phyloP scores from a whole-genome alignment of 2,329 filamentous ascomycete species.

The Penicillium sp. region DNA sequence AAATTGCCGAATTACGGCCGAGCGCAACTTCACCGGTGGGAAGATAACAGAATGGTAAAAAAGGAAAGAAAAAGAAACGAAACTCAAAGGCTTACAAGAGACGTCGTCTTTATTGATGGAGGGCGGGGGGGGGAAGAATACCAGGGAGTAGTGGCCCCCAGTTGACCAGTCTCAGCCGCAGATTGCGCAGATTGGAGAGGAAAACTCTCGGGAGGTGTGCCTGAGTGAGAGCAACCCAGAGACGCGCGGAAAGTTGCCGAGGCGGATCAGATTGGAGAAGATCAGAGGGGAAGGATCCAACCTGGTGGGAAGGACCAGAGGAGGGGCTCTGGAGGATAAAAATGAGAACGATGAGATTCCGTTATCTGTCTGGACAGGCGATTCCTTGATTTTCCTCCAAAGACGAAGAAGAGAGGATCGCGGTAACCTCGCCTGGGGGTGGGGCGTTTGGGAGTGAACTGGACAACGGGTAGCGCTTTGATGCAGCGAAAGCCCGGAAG shows the following conservation, averaged over 20 bases:
- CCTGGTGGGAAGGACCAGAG: not conserved
- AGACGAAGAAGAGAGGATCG: constrained; percentile 5
- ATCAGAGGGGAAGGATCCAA: not conserved
- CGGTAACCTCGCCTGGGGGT: constrained; percentile 22
- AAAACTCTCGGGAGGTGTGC: not conserved
- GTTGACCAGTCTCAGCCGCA: constrained; percentile 4
- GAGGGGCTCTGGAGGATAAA: too few species aligned
- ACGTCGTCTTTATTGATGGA: not conserved
- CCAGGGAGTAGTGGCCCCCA: not conserved
- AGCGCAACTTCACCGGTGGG: not conserved
- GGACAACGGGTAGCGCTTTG: constrained; percentile 5
- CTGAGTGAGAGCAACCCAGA: not conserved
- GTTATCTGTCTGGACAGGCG: not conserved
- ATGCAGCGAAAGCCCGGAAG: constrained; percentile 2
- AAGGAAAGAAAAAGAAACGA: not conserved
- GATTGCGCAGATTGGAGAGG: not conserved
- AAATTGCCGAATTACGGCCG: not conserved
- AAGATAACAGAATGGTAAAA: constrained; percentile 5
- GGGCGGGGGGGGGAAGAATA: not conserved
- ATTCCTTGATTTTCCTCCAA: not conserved
- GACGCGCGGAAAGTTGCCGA: constrained; percentile 9
- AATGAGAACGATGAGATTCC: not conserved
- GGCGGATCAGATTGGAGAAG: not conserved
- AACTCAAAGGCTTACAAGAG: not conserved
- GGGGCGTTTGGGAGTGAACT: constrained; percentile 11